phyloP scores from a whole-genome alignment of 805 yeast genomes.

The Lipomyces sp. region DNA sequence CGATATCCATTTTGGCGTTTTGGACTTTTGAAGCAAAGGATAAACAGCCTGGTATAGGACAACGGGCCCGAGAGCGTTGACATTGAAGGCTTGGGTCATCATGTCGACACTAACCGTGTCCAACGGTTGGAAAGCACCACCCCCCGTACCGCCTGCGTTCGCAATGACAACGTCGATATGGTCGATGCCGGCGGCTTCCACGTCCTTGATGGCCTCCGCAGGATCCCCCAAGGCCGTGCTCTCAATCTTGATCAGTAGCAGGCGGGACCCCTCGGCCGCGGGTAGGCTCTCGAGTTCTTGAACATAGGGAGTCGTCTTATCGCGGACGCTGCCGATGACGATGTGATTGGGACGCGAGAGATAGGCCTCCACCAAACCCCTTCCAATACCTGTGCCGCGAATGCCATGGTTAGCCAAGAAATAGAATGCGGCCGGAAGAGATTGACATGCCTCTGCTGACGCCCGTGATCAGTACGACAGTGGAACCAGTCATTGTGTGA shows the following conservation, averaged over 20 bases:
- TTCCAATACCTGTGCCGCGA: conserved; percentile 4
- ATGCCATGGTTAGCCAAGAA: not conserved
- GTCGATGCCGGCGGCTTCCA: not conserved
- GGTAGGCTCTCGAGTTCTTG: not conserved
- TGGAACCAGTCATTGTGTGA: not conserved
- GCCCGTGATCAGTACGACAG: conserved; percentile 5
- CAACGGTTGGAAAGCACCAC: not conserved
- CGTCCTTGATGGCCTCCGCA: not conserved
- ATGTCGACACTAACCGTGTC: not conserved
- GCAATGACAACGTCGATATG: not conserved
- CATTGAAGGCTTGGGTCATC: not conserved
- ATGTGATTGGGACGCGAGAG: not conserved
- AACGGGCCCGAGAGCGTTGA: not conserved
- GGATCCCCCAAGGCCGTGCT: not conserved
- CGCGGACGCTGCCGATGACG: conserved; percentile 10
- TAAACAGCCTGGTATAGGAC: not conserved
- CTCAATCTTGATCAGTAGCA: conserved; percentile 1
- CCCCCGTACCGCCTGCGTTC: not conserved
- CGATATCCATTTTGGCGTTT: not conserved
- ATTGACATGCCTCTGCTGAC: not conserved
- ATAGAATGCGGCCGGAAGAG: not conserved
- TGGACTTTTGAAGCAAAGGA: not conserved
- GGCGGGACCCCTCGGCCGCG: not conserved
- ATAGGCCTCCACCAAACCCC: not conserved
- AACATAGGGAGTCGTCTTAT: not conserved